Base-by-base conservation (phyloP, 352 stramenopile genomes). In the Globisporangium rhizosaccharum region DNA sequence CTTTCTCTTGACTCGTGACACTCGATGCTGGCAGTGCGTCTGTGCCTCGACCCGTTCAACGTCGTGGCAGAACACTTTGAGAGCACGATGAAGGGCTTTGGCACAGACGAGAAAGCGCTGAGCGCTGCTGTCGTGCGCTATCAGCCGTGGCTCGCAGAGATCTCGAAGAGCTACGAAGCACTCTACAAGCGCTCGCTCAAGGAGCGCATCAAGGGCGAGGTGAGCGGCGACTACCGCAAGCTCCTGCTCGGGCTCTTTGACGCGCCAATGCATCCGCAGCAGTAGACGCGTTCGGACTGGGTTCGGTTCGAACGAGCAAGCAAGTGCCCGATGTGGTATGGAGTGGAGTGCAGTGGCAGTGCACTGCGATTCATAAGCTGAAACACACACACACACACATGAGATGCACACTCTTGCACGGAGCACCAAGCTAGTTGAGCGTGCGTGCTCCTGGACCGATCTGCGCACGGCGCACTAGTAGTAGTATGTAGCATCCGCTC, bases 71-170 rank as follows among this genome's bases (percentile, higher is more conserved):
- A 79, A 51, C 76, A 84, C 52, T 78, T 87, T 48, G 72, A 88
- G 57, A 68, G 65, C 56, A 79, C 76, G 37, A 84, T 88, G 73
- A 82, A 79, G 51, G 72, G 74, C 15, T 51, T 87, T 6, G 66
- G 66, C 51, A 88, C 72, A 44, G 76, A 88, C 60, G 73, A 88
- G 59, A 73, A 83, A 55, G 72, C 62, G 18, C 64, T 88, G 44
- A 86, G 71, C 48, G 68, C 70, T 8, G 75, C 75, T 7, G 56
- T 81, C 45, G 72, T 88, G 55, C 78, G 78, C 49, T 88, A 88
- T 51, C 72, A 82, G 57, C 65, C 67, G 57, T 71, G 73, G 57
- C 63, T 85, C 42, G 61, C 65, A 53, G 62, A 62, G 11, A 61
- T 88, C 17, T 52, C 72, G 44, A 33, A 60, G 46, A 59, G 67